phyloP scores from a whole-genome alignment of 2,329 filamentous ascomycete species.

The Xylariomycetidae sp. region DNA sequence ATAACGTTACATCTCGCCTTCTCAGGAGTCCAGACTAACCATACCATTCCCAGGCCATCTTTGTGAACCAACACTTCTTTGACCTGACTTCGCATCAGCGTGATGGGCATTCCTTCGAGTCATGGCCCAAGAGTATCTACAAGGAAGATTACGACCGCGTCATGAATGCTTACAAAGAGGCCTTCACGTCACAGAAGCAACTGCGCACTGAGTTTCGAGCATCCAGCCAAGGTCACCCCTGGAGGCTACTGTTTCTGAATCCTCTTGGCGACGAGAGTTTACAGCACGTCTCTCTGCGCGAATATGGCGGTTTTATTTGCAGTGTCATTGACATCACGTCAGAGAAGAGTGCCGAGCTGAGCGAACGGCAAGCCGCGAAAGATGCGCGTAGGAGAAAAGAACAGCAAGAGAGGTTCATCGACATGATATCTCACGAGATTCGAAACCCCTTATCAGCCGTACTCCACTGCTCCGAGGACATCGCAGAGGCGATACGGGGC shows the following conservation, averaged over 20 bases:
- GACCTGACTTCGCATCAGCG: not conserved
- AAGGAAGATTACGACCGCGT: not conserved
- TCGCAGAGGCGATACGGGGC: constrained; percentile 59
- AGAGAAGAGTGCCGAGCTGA: not conserved
- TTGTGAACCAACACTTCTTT: constrained; percentile 1
- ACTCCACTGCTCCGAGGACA: constrained; percentile 48
- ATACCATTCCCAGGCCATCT: not conserved
- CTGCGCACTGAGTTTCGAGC: not conserved
- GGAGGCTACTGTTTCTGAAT: not conserved
- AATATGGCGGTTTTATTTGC: not conserved
- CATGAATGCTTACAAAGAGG: not conserved
- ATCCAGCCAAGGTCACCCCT: not conserved
- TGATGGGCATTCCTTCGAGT: not conserved
- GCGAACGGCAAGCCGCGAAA: constrained; percentile 34
- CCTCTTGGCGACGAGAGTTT: not conserved
- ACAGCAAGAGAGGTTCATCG: constrained; percentile 77
- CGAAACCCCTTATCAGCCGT: constrained; percentile 69
- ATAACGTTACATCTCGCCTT: not conserved
- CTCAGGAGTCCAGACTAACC: not conserved
- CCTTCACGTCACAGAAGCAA: not conserved
- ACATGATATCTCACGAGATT: constrained; percentile 69
- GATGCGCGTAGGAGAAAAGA: constrained; percentile 54
- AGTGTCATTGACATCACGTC: not conserved
- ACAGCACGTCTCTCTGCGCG: not conserved
- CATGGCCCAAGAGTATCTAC: not conserved